Percentiles rank a stretch among this genome's conserved stretches.
phyloP scores from a whole-genome alignment of 2,329 filamentous ascomycete genomes.

The Capronia americana region DNA sequence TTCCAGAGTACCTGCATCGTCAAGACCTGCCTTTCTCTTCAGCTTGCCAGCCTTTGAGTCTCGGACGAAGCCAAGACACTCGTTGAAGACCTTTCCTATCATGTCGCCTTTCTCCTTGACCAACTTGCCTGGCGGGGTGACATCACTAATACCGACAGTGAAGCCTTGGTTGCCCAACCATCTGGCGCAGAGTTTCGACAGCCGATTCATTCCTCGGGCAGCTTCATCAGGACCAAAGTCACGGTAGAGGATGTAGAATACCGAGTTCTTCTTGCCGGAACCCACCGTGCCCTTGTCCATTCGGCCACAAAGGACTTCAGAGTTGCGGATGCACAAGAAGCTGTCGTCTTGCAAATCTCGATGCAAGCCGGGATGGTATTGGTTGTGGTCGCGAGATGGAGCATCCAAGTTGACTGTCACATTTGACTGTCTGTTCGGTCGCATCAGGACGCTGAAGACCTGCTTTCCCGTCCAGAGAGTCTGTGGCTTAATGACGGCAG shows the following conservation, averaged over 20 bases:
- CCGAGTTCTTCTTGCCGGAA: slow-evolving; percentile 93
- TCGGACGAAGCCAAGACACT: slow-evolving; percentile 66
- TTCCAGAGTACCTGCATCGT: slow-evolving; percentile 66
- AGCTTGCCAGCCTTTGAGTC: slow-evolving; percentile 79
- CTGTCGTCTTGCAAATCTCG: slow-evolving; percentile 71
- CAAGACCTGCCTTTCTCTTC: slow-evolving; percentile 84
- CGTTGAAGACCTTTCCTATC: slow-evolving; percentile 74
- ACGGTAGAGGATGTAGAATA: slow-evolving; percentile 95
- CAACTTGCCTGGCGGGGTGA: slow-evolving; percentile 78
- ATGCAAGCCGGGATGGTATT: slow-evolving; percentile 72
- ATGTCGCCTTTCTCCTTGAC: slow-evolving; percentile 75
- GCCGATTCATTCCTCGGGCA: slow-evolving; percentile 88
- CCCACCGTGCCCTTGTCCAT: slow-evolving; percentile 99
- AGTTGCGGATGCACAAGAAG: slow-evolving; percentile 93
- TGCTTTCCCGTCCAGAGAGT: slow-evolving; percentile 97
- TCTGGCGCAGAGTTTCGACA: slow-evolving; percentile 88
- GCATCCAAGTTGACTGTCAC: slow-evolving; percentile 92
- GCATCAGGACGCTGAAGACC: slow-evolving; percentile 89
- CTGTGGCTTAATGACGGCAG: slow-evolving; percentile 83
- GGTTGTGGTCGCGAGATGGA: slow-evolving; percentile 77
- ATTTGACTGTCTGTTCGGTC: slow-evolving; percentile 81
- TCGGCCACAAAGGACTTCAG: slow-evolving; percentile 93
- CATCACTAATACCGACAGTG: slow-evolving; percentile 94
- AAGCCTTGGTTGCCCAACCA: slow-evolving; percentile 91
- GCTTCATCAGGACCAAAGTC: slow-evolving; percentile 92